phyloP scores from a whole-genome alignment of 257 asterid species.

The Striga asiatica region DNA sequence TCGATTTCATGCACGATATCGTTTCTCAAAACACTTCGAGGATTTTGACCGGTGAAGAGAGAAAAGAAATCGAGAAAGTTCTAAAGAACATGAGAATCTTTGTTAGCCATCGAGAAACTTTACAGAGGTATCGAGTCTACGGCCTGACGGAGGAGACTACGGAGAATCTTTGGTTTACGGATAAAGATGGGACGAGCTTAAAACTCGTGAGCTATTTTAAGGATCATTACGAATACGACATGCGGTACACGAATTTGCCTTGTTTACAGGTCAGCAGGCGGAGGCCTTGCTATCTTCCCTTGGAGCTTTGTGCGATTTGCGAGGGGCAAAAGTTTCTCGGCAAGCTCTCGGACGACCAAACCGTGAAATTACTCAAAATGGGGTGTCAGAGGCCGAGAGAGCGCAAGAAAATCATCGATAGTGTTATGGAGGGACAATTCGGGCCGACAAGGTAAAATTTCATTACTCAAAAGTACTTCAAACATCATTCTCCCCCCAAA shows the following conservation, averaged over 20 bases:
- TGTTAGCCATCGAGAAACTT: slow-evolving; percentile 76
- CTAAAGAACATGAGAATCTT: slow-evolving; percentile 74
- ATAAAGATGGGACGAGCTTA: slow-evolving; percentile 56
- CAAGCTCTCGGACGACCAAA: slow-evolving; percentile 88
- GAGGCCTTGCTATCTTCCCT: slow-evolving; percentile 81
- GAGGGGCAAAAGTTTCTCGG: slow-evolving; percentile 99
- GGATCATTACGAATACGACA: slow-evolving; percentile 75
- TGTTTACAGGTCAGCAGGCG: slow-evolving; percentile 86
- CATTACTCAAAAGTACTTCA: too few species aligned
- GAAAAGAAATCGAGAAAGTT: slow-evolving; percentile 61
- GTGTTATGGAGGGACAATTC: slow-evolving; percentile 70
- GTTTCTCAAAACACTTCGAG: slow-evolving; percentile 24
- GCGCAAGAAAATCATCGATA: slow-evolving; percentile 53
- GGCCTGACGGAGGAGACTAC: slow-evolving; percentile 62
- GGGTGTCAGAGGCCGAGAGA: slow-evolving; percentile 80
- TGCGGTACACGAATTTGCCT: slow-evolving; percentile 61
- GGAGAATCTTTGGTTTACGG: slow-evolving; percentile 60
- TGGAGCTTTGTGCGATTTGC: slow-evolving; percentile 93
- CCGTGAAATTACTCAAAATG: slow-evolving; percentile 69
- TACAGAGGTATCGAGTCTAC: slow-evolving; percentile 66
- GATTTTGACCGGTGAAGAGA: slow-evolving; percentile 44
- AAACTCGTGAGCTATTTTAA: slow-evolving; percentile 57
- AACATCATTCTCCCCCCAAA: too few species aligned
- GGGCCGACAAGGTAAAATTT: slow-evolving; percentile 81
- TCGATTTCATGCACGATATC: slow-evolving; percentile 49